Percentiles rank a stretch among this genome's conserved stretches.
phyloP scores from a whole-genome alignment of 2,329 filamentous ascomycete species.

The Karstenula rhodostoma region DNA sequence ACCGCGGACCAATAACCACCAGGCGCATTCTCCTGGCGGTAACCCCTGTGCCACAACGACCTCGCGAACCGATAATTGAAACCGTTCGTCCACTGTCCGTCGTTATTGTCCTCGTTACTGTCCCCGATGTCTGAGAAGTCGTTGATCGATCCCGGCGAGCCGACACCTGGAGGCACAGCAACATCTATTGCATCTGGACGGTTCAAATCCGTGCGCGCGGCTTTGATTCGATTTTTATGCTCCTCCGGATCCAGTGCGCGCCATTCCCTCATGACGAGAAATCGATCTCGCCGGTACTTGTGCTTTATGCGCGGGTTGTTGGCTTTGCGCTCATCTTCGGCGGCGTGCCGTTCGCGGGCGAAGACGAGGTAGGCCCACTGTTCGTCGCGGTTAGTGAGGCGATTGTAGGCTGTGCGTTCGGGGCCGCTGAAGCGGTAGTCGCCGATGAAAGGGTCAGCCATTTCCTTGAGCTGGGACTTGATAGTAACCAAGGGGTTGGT shows the following conservation, averaged over 20 bases:
- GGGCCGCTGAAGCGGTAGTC: background rate
- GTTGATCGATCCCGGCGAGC: background rate
- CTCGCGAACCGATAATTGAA: background rate
- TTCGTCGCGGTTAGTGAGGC: background rate
- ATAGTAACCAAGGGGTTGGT: background rate
- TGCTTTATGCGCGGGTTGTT: background rate
- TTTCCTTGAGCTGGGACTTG: background rate
- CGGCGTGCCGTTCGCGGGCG: too few relatives aligned
- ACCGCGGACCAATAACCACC: background rate
- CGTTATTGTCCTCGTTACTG: background rate
- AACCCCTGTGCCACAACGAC: background rate
- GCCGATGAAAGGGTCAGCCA: background rate
- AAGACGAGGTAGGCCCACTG: background rate
- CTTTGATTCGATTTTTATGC: background rate
- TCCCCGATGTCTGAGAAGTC: background rate
- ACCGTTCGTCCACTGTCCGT: too few relatives aligned
- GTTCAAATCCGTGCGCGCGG: background rate
- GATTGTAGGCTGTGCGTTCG: background rate
- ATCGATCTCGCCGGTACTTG: background rate
- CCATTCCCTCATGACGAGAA: background rate
- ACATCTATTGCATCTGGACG: background rate
- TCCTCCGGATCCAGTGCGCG: background rate
- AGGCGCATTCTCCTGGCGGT: background rate
- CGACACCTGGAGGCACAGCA: background rate
- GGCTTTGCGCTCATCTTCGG: background rate